Evolutionary conservation across 2,329 filamentous ascomycete species (phyloP).

Genomic region (Venturia nashicola): DNA sequence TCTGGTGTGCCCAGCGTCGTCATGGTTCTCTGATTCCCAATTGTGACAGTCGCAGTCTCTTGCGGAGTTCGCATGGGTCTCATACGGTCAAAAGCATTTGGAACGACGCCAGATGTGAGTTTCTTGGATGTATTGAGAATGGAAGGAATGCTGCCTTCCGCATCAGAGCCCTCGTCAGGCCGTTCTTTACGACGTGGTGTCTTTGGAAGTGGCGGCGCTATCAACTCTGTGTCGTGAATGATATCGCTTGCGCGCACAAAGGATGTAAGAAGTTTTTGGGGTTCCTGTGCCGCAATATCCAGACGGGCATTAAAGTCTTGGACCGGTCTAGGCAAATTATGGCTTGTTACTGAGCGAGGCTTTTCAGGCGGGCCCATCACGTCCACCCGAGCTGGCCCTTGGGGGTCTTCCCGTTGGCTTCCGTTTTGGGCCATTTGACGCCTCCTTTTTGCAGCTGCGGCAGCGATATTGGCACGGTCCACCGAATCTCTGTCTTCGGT

Average conservation of each 20-base stretch:
- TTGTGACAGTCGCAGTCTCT: conserved; percentile 62
- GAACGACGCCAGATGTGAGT: conserved; percentile 34
- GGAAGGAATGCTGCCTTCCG: conserved; percentile 19
- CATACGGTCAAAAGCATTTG: conserved; percentile 53
- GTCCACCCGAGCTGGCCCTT: background rate
- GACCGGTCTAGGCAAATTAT: conserved; percentile 12
- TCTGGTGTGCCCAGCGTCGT: conserved; percentile 52
- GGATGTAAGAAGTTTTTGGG: background rate
- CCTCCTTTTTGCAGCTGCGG: background rate
- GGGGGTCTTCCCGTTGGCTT: background rate
- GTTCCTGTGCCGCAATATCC: conserved; percentile 11
- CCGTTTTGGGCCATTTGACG: background rate
- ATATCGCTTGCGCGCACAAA: background rate
- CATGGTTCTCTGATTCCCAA: conserved; percentile 55
- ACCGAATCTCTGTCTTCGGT: conserved; percentile 1
- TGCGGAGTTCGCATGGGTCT: conserved; percentile 47
- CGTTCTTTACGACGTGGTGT: background rate
- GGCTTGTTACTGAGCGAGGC: conserved; percentile 14
- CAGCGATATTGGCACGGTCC: background rate
- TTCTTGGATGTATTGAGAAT: conserved; percentile 18
- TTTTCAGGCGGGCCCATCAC: background rate
- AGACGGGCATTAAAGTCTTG: conserved; percentile 30
- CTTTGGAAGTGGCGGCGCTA: background rate
- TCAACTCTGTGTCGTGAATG: background rate
- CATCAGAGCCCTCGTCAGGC: conserved; percentile 11